Percentiles rank a stretch among this genome's conserved stretches.
These are phyloP conservation scores for Metschnikowia picachoensis DNA, from an alignment of 805 yeast species.

Conservation along the genomic window DNA sequence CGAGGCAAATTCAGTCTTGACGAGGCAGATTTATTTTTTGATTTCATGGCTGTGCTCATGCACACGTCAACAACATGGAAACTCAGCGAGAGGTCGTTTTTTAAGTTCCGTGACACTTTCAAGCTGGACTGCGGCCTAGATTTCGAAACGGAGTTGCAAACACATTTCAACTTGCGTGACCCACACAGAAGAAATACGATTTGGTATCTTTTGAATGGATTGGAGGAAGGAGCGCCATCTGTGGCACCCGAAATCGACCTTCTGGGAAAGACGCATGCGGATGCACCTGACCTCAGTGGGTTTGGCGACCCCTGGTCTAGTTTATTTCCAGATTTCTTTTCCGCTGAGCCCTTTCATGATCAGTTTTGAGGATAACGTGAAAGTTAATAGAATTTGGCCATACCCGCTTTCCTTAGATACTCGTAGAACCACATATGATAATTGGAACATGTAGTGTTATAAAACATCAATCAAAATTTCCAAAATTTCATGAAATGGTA, in stretches of 20 bases:
- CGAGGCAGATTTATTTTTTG: conserved; percentile 5
- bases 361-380: no score
- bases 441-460: no score
- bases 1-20: not conserved
- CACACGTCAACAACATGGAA: conserved; percentile 11
- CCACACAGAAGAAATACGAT: not conserved
- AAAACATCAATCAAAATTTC: no score
- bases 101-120: conserved; percentile 6
- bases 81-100: conserved; percentile 10
- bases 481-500: no score
- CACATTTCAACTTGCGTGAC: not conserved
- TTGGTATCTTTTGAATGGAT: not conserved
- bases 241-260: not conserved
- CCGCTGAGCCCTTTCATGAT: not conserved
- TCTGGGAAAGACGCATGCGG: not conserved
- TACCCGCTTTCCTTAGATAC: no score
- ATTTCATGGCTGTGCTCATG: conserved; percentile 12
- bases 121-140: conserved; percentile 3
- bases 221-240: not conserved
- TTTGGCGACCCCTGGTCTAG: conserved; percentile 12
- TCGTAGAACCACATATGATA: no score
- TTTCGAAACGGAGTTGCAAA: conserved; percentile 4
- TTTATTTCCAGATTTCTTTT: conserved; percentile 9
- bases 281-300: conserved; percentile 1
- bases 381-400: no score